These are phyloP conservation scores for Psilocybe tampanensis DNA, from an alignment of 768 basidiomycete genomes.

Conservation along the genomic window DNA sequence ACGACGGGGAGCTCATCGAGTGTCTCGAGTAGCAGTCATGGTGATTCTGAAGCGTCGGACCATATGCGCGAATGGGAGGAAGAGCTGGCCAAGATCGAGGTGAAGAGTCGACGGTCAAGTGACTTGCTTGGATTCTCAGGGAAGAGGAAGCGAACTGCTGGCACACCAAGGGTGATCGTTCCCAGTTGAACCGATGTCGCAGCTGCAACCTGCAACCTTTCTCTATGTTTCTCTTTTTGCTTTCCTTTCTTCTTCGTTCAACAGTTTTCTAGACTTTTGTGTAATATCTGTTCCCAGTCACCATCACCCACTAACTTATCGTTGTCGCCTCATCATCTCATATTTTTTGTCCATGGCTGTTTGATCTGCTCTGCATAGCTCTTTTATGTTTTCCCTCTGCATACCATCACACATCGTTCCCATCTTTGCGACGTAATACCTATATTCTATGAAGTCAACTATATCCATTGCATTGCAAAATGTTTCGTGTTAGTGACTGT, in stretches of 20 bases:
- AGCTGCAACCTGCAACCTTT: too few relatives aligned
- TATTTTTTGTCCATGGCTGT: slow-evolving; percentile 9
- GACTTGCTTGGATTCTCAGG: slow-evolving; percentile 48
- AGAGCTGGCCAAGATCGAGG: slow-evolving; percentile 73
- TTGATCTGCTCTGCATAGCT: slow-evolving; percentile 16
- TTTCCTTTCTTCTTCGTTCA: not conserved
- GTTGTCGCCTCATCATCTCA: slow-evolving; percentile 2
- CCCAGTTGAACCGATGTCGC: slow-evolving; percentile 1
- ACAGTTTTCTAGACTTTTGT: not conserved
- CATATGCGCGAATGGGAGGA: slow-evolving; percentile 75
- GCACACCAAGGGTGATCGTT: slow-evolving; percentile 7
- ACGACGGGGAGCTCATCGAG: slow-evolving; percentile 17
- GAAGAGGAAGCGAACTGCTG: slow-evolving; percentile 35
- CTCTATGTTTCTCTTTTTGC: too few relatives aligned
- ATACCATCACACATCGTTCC: slow-evolving; percentile 1
- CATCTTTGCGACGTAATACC: slow-evolving; percentile 3
- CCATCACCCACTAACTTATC: slow-evolving; percentile 2
- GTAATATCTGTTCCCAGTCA: slow-evolving; percentile 2
- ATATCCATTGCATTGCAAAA: not conserved
- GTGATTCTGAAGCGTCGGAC: slow-evolving; percentile 28
- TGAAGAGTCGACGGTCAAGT: slow-evolving; percentile 54
- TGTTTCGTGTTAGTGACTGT: slow-evolving; percentile 4
- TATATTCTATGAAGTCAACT: not conserved
- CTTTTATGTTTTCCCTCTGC: slow-evolving; percentile 7
- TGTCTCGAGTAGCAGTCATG: slow-evolving; percentile 16